These are phyloP conservation scores for Scytalidium sp. DNA, from an alignment of 2,329 filamentous ascomycete genomes.

Conservation along the genomic window DNA sequence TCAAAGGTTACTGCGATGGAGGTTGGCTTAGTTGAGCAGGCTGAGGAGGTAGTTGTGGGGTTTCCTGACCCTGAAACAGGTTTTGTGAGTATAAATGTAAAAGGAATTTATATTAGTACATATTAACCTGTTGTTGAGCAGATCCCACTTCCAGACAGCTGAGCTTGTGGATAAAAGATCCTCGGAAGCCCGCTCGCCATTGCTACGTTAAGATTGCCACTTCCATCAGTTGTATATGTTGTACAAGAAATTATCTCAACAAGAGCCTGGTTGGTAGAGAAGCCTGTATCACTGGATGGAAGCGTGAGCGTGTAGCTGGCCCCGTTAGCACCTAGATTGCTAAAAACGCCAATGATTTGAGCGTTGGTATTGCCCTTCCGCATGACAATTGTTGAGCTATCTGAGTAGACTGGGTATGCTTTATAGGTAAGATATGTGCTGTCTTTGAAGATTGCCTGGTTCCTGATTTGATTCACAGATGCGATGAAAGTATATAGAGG, in stretches of 20 bases:
- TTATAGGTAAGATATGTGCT: constrained; percentile 20
- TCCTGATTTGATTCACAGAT: constrained; percentile 21
- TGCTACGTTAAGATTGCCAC: constrained; percentile 39
- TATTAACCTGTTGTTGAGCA: constrained; percentile 22
- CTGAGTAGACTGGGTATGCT: constrained; percentile 21
- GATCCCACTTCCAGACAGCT: constrained; percentile 32
- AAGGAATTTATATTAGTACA: constrained; percentile 14
- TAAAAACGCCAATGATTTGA: constrained; percentile 32
- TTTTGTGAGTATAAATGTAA: background rate
- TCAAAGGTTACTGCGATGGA: constrained; percentile 62
- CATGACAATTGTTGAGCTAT: constrained; percentile 22
- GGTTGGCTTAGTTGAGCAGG: constrained; percentile 35
- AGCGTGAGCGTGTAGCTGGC: constrained; percentile 30
- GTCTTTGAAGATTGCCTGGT: constrained; percentile 21
- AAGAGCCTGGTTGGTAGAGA: constrained; percentile 28
- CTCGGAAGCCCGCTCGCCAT: constrained; percentile 41
- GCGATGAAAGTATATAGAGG: constrained; percentile 37
- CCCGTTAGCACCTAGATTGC: constrained; percentile 35
- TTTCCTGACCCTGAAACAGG: background rate
- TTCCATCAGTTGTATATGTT: constrained; percentile 36
- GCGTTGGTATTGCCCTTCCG: constrained; percentile 19
- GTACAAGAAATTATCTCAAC: constrained; percentile 44
- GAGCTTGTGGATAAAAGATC: constrained; percentile 35
- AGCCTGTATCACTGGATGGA: constrained; percentile 34
- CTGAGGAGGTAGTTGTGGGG: constrained; percentile 15